Base-by-base conservation (phyloP, 805 yeast species). In the Huiozyma sinensis region DNA sequence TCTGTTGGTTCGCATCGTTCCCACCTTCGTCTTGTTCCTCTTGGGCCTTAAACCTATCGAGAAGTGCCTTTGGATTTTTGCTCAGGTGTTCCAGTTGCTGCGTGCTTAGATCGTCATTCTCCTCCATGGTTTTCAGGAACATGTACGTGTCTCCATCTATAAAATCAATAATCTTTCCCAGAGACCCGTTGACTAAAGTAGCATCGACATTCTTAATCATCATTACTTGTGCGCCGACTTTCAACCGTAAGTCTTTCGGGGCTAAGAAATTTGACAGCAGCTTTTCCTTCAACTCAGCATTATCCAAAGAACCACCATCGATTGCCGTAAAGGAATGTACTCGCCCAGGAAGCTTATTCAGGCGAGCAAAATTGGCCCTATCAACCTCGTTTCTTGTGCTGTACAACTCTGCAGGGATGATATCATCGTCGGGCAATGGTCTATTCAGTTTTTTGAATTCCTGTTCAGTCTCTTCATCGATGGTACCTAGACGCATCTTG, bases 211-310 rank as follows among this genome's bases (percentile, higher is more conserved):
- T 84, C 56, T 83, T 83, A 39, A 83, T 71, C 70, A 83, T 76
- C 90, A 84, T 83, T 0, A 84, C 94, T 61, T 83, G 92, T 0
- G 90, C 86, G 38, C 82, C 82, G 44, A 72, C 72, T 54, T 83
- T 84, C 53, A 84, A 63, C 6, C 66, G 66, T 10, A 84, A 57
- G 33, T 62, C 64, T 33, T 69, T 65, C 2, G 86, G 84, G 1
- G 88, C 83, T 53, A 83, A 60, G 49, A 82, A 79, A 51, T 77
- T 76, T 24, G 70, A 67, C 9, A 81, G 59, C 27, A 80, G 54
- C 42, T 63, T 67, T 40, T 68, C 68, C 39, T 73, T 65, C 27
- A 67, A 62, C 2, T 64, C 71, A 4, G 60, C 60, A 39, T 76
- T 76, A 28, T 50, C 48, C 30, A 66, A 31, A 0, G 55, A 46